Conservation (phyloP, 768 basidiomycete species). For the Tephrocybe sp. region DNA sequence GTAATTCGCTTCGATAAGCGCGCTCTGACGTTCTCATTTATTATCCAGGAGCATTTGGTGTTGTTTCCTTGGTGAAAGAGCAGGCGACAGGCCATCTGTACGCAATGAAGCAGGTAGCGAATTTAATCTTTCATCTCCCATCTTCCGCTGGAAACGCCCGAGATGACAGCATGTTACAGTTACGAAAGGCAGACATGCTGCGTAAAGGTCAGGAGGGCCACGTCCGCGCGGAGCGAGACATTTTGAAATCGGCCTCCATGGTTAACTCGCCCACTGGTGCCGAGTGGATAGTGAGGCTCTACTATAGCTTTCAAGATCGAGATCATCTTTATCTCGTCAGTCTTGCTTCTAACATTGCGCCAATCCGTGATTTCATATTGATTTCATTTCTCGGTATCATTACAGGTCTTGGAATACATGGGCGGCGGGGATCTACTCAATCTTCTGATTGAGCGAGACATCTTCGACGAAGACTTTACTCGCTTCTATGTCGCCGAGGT, state of each 20-base stretch:
- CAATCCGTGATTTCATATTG: constrained; percentile 44
- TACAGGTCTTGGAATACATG: constrained; percentile 90
- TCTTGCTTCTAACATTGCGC: constrained; percentile 39
- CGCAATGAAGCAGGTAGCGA: constrained; percentile 92
- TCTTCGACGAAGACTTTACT: constrained; percentile 89
- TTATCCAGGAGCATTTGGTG: constrained; percentile 61
- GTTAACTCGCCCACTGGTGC: constrained; percentile 72
- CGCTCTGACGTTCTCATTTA: constrained; percentile 2
- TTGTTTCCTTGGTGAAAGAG: constrained; percentile 91
- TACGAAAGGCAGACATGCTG: constrained; percentile 90
- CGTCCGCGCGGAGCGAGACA: constrained; percentile 92
- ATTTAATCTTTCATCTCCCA: constrained; percentile 8
- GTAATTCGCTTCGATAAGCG: constrained; percentile 18
- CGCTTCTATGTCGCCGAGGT: constrained; percentile 96
- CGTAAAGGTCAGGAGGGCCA: constrained; percentile 97
- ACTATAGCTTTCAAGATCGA: constrained; percentile 94
- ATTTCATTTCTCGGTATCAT: constrained; percentile 47
- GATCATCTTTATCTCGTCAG: constrained; percentile 93
- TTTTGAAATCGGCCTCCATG: constrained; percentile 87
- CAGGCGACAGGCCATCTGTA: constrained; percentile 76
- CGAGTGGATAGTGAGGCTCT: constrained; percentile 92
- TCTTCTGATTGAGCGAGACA: constrained; percentile 88
- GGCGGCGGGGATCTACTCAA: constrained; percentile 96
- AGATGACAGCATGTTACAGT: constrained; percentile 38
- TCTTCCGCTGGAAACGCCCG: constrained; percentile 17